Conservation (phyloP, 495 filamentous ascomycete genomes). For the Peziza echinospora region DNA sequence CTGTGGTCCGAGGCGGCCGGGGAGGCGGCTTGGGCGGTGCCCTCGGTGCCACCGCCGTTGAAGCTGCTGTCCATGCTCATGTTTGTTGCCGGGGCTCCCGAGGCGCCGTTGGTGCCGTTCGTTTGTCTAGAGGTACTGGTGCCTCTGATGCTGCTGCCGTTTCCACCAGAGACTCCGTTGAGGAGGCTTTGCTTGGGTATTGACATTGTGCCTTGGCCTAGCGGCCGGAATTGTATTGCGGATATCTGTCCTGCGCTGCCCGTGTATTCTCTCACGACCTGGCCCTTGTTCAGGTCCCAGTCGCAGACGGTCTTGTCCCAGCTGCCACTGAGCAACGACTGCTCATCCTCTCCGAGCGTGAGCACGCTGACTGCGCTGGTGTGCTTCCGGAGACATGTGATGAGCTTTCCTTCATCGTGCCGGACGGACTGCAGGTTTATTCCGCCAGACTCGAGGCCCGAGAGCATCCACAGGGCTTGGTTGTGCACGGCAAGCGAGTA, state of each 20-base stretch:
- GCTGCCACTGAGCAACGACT: slow-evolving; percentile 71
- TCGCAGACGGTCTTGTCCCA: slow-evolving; percentile 91
- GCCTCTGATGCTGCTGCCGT: slow-evolving; percentile 16
- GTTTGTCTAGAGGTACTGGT: slow-evolving; percentile 27
- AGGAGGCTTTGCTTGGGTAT: slow-evolving; percentile 7
- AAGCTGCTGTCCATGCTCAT: slow-evolving; percentile 28
- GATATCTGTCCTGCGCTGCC: slow-evolving; percentile 68
- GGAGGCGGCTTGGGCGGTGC: slow-evolving; percentile 33
- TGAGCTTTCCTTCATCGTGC: slow-evolving; percentile 80
- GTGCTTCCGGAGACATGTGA: slow-evolving; percentile 59
- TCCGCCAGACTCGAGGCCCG: slow-evolving; percentile 48
- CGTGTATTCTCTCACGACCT: slow-evolving; percentile 48
- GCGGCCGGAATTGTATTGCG: slow-evolving; percentile 49
- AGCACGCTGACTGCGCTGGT: slow-evolving; percentile 83
- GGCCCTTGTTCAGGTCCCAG: slow-evolving; percentile 86
- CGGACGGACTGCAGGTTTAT: slow-evolving; percentile 91
- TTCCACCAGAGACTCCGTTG: slow-evolving; percentile 11
- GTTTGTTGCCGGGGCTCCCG: slow-evolving; percentile 23
- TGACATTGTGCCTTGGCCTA: slow-evolving; percentile 8
- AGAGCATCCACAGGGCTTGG: slow-evolving; percentile 73
- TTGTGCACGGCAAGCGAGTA: slow-evolving; percentile 85
- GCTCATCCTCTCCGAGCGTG: slow-evolving; percentile 61
- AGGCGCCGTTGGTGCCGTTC: slow-evolving; percentile 20
- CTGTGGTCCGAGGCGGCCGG: slow-evolving; percentile 12
- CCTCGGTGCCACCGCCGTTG: slow-evolving; percentile 36